A percentile compares a stretch with the other conserved stretches of the same genome.
phyloP scores from a whole-genome alignment of 495 filamentous ascomycete genomes.

The Lasiosphaeria ovina region DNA sequence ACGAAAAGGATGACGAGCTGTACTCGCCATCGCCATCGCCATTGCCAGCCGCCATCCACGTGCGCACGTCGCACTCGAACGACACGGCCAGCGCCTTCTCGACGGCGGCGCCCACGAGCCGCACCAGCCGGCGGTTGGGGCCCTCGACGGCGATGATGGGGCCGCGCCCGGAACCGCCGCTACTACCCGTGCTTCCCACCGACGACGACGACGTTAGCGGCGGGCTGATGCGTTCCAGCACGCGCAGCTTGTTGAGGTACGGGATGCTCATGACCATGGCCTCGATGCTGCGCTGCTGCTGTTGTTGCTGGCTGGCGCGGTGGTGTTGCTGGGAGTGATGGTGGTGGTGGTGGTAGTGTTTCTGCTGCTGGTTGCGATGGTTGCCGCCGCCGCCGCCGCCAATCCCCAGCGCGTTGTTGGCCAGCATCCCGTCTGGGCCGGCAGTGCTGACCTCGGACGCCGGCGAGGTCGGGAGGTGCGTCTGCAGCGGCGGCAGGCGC shows the following conservation, averaged over 20 bases:
- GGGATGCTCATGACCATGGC: constrained; percentile 74
- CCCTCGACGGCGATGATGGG: constrained; percentile 84
- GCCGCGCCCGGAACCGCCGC: constrained; percentile 56
- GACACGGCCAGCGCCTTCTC: constrained; percentile 56
- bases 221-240: constrained; percentile 39
- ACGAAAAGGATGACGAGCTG: neutral
- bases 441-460: constrained; percentile 8
- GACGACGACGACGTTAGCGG: constrained; percentile 38
- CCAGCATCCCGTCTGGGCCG: neutral
- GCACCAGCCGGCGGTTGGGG: constrained; percentile 52
- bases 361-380: no score
- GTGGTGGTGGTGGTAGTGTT: no score
- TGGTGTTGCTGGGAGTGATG: neutral
- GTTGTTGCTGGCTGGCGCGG: neutral
- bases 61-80: constrained; percentile 57
- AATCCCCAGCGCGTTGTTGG: constrained; percentile 1
- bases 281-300: constrained; percentile 48
- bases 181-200: constrained; percentile 27
- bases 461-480: constrained; percentile 32
- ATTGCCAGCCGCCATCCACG: constrained; percentile 37
- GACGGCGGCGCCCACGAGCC: constrained; percentile 58
- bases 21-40: constrained; percentile 9
- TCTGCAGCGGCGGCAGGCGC: constrained; percentile 61
- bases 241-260: constrained; percentile 57
- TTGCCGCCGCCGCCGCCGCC: neutral